Evolutionary conservation across 2,329 filamentous ascomycete genomes (phyloP), one percentile per base, ranked within the genome.

Genomic region (Pseudopyricularia cyperi): DNA sequence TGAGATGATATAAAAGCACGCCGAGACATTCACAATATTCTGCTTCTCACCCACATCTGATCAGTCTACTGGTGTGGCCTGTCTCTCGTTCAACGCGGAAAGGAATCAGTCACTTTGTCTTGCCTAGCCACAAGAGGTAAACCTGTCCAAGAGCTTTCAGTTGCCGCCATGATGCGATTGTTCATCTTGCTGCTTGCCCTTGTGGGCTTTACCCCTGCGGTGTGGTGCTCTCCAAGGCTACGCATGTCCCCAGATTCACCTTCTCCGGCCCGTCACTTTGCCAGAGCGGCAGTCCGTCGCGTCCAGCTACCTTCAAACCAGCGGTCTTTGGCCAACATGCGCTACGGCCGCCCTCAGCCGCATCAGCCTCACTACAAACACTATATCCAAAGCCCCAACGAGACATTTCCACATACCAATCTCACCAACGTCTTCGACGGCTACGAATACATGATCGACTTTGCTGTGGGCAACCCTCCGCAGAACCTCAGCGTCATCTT

Each of bases 401-500:
- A 24, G 39, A 44, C 39, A 3, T 44, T 44, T 11, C 39, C 39
- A 11, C 33, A 11, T 22, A 12, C 39, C 11, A 51, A 51, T 35
- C 19, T 51, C 14, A 51, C 24, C 37, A 51, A 51, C 50, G 32
- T 46, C 39, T 30, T 51, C 19, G 39, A 46, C 26, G 50, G 50
- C n/a, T 51, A 51, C 14, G 37, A 51, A 17, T 51, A 51, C 39
- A 44, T 51, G 28, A 28, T 51, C 9, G 50, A 51, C 14, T 42
- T 53, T 15, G 33, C 19, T 8, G 34, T 71, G 32, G 69, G 69
- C 6, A 67, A 64, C 14, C 68, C 68, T 2, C 57, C 60, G 9
- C 68, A 71, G 55, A 50, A 54, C 2, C 54, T 70, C 28, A 60
- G 57, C 22, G 55, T 71, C 51, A 65, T 68, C 56, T 66, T 71